Evolutionary conservation across 805 yeast genomes (phyloP).

Genomic region (Candida takata): DNA sequence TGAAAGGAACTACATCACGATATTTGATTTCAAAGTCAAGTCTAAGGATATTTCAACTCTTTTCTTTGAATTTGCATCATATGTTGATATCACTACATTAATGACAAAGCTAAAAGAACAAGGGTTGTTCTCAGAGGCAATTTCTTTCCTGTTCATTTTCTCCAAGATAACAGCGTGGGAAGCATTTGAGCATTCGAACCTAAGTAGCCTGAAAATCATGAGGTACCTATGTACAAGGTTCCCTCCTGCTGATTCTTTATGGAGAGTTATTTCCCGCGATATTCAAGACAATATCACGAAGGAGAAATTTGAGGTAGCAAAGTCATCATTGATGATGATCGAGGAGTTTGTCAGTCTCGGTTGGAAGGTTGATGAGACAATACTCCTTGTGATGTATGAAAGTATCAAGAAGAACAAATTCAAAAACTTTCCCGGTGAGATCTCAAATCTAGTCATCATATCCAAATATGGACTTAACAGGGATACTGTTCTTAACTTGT

Average conservation of each 20-base stretch:
- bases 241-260: slow-evolving; percentile 3
- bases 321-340: background rate
- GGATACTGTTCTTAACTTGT: slow-evolving; percentile 13
- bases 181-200: slow-evolving; percentile 3
- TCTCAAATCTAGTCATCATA: slow-evolving; percentile 5
- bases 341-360: background rate
- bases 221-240: slow-evolving; percentile 8
- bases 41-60: slow-evolving; percentile 6
- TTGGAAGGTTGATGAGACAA: slow-evolving; percentile 15
- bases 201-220: slow-evolving; percentile 12
- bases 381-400: slow-evolving; percentile 14
- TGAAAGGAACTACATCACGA: slow-evolving; percentile 9
- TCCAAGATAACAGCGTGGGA: slow-evolving; percentile 11
- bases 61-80: slow-evolving; percentile 14
- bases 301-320: background rate
- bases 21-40: slow-evolving; percentile 14
- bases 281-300: background rate
- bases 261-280: slow-evolving; percentile 8
- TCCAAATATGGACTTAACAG: slow-evolving; percentile 6
- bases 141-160: slow-evolving; percentile 12
- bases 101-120: slow-evolving; percentile 7
- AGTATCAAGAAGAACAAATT: slow-evolving; percentile 17
- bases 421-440: slow-evolving; percentile 13
- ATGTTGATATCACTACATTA: slow-evolving; percentile 7
- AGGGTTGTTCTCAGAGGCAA: slow-evolving; percentile 13